Conservation (phyloP, 1,139 yeast species). For the Maudiozyma humilis region DNA sequence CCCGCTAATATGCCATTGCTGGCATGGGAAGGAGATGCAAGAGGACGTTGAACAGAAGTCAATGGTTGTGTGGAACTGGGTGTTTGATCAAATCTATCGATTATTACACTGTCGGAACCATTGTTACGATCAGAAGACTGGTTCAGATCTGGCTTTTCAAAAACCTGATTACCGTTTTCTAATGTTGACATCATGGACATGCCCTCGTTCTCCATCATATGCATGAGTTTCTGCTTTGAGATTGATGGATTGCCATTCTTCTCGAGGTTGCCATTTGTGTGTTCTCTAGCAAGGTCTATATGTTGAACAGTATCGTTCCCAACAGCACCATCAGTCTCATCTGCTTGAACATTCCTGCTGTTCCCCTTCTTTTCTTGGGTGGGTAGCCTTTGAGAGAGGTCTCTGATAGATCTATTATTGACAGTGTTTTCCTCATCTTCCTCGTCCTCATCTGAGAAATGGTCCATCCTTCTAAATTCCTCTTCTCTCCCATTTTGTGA, state of each 20-base stretch:
- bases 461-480: slow-evolving; percentile 9
- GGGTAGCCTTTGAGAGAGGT: background rate
- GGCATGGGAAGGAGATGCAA: too few relatives aligned
- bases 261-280: background rate
- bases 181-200: too few relatives aligned
- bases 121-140: background rate
- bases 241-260: slow-evolving; percentile 5
- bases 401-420: background rate
- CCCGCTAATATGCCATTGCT: too few relatives aligned
- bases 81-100: background rate
- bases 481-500: slow-evolving; percentile 8
- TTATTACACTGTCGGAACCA: background rate
- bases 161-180: background rate
- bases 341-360: too few relatives aligned
- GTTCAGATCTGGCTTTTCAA: slow-evolving; percentile 3
- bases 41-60: too few relatives aligned
- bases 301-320: slow-evolving; percentile 9
- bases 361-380: background rate
- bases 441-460: slow-evolving; percentile 12
- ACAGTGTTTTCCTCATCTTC: slow-evolving; percentile 1
- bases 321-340: slow-evolving; percentile 1
- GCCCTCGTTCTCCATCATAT: too few relatives aligned
- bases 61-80: too few relatives aligned
- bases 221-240: slow-evolving; percentile 6
- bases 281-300: slow-evolving; percentile 1